Evolutionary conservation across 805 yeast genomes (phyloP), one percentile per base, ranked within the genome.

Genomic region (Metschnikowia lunata): DNA sequence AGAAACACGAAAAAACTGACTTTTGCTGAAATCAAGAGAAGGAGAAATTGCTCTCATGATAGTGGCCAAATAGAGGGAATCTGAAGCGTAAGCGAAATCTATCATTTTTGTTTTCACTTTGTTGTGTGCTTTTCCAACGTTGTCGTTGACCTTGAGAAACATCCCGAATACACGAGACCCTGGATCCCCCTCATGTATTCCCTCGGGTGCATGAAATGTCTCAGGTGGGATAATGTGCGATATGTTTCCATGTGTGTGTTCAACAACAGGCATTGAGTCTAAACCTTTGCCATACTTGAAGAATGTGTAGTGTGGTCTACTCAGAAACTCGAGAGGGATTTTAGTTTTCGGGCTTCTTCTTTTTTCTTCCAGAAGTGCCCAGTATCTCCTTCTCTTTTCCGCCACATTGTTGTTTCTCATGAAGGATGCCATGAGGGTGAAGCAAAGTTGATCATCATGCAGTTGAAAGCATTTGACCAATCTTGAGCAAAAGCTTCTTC

Each of bases 1-100:
- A 33, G 68, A 61, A 2, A 66, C 72, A 33, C 73, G 54, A 54
- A 69, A 69, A 45, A 62, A 67, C 15, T 55, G 42, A 8, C 41
- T 12, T 26, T 45, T 42, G 28, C 50, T 44, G 11, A 46, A 47
- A 27, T 44, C 41, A 11, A 58, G 27, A 23, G 48, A 30, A 14
- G 52, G 40, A 13, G 43, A 37, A 18, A 67, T 45, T 0, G 61
- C 60, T 13, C 64, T 52, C 29, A 55, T 29, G 28, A 66, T 46
- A 4, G 63, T 48, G 14, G 64, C 61, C 39, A 69, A 52, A 50
- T 54, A 68, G 27, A 67, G 46, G 27, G 64, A 55, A 47, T 69
- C 74, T n/a, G 64, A 57, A 1, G 55, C 50, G 34, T 54, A 64
- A 5, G 60, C 58, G 26, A 64, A 49, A 34, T 46, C 54, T 7